Base-by-base conservation (phyloP, 2,329 filamentous ascomycete genomes). In the Colletotrichum echinochloae region DNA sequence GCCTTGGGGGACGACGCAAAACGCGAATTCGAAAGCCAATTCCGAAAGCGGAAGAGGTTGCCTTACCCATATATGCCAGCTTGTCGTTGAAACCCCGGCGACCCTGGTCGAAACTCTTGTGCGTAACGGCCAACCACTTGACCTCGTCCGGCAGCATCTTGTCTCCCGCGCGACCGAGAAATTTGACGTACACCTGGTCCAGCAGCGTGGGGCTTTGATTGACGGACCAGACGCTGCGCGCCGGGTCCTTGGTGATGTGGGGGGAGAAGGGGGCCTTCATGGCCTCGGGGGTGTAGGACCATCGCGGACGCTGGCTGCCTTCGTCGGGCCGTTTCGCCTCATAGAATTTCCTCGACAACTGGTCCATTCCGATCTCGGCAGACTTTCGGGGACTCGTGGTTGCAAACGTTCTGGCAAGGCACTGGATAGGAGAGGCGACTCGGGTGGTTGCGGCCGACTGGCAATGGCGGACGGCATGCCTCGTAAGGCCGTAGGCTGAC, bases 61-160 rank as follows among this genome's bases (percentile, higher is more conserved):
- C 76, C 83, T 56, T 88, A 97, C 94, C 95, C 64, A 97, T 84
- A 78, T 93, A 94, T n/a, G 94, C 93, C 81, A 99, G 84, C 73
- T 94, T 89, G 77, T 98, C 95, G 80, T 99, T 99, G 83, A 95
- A 97, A 1, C 95, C 95, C 85, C 95, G 91, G 77, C 94, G 87
- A 62, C 95, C 96, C 78, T 98, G 94, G 79, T 99, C 95, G 78
- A 97, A 98, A 82, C 94, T 98, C 88, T 98, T 98, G 82, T 98
- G 96, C 74, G 96, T 99, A 66, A 99, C 89, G 37, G 95, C 95
- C 77, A 98, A 85, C 96, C 96, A 99, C 84, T 98, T 98, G 72
- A 96, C 86, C 83, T 99, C 95, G 20, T 98, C 95, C 2, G 92
- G 91, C 68, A 99, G 85, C 79, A 96, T 80, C 75, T 87, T 88